Conservation (phyloP, 2,329 filamentous ascomycete species). For the Verticillium albo-atrum region DNA sequence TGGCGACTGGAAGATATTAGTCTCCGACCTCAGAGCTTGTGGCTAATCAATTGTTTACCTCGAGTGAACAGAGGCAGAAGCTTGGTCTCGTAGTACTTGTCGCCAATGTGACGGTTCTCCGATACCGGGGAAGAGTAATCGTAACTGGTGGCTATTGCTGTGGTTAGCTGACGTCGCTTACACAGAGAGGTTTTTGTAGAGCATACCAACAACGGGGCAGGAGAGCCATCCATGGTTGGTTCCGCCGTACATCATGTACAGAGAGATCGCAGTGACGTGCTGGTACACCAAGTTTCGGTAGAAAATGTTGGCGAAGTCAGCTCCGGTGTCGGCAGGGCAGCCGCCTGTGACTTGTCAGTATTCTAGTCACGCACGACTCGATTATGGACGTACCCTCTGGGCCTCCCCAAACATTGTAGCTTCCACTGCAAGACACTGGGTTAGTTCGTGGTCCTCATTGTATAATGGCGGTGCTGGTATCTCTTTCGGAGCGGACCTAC, state of each 20-base stretch:
- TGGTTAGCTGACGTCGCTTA: neutral
- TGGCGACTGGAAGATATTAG: slow-evolving; percentile 30
- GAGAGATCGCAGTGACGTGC: slow-evolving; percentile 51
- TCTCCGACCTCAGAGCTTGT: too few species aligned
- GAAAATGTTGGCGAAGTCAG: slow-evolving; percentile 59
- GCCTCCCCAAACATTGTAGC: slow-evolving; percentile 58
- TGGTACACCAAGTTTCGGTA: slow-evolving; percentile 60
- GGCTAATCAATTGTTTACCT: too few species aligned
- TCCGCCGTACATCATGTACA: slow-evolving; percentile 64
- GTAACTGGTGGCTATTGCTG: slow-evolving; percentile 45
- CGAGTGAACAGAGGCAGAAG: slow-evolving; percentile 56
- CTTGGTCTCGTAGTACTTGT: slow-evolving; percentile 61
- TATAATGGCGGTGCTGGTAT: neutral
- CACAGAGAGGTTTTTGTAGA: neutral
- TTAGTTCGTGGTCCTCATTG: neutral
- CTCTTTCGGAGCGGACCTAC: neutral
- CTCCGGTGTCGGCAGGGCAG: slow-evolving; percentile 48
- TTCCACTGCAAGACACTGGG: slow-evolving; percentile 25
- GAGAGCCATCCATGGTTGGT: slow-evolving; percentile 51
- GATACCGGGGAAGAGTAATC: slow-evolving; percentile 61
- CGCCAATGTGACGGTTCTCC: slow-evolving; percentile 51
- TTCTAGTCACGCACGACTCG: neutral
- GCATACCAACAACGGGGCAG: slow-evolving; percentile 42
- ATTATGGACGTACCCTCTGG: slow-evolving; percentile 33
- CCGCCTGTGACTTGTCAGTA: slow-evolving; percentile 23